Evolutionary conservation across 257 asterid genomes (phyloP).

Genomic region (Solanum peruvianum): DNA sequence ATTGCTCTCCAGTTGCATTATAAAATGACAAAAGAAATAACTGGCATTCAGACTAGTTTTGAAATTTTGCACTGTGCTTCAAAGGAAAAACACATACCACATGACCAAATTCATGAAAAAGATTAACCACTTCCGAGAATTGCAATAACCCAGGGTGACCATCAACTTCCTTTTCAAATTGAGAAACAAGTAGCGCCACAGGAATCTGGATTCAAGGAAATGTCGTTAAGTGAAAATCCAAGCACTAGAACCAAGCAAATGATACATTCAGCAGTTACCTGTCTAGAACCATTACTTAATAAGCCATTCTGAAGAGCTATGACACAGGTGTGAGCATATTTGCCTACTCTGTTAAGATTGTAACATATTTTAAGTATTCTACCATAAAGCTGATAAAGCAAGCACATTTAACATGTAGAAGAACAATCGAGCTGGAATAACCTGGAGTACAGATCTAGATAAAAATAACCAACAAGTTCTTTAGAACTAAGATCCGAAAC

Average conservation of each 20-base stretch:
- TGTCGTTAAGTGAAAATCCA: not conserved
- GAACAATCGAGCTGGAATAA: conserved; percentile 7
- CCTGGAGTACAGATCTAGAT: conserved; percentile 84
- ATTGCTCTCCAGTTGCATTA: not conserved
- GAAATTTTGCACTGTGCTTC: not conserved
- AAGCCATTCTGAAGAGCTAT: conserved; percentile 86
- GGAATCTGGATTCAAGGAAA: conserved; percentile 52
- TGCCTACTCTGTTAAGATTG: conserved; percentile 60
- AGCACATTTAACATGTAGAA: not conserved
- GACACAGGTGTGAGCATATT: conserved; percentile 84
- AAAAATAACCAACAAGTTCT: conserved; percentile 76
- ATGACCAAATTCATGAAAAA: conserved; percentile 90
- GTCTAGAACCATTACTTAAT: conserved; percentile 30
- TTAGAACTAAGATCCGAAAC: conserved; percentile 70
- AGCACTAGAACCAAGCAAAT: not conserved
- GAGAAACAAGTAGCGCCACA: conserved; percentile 67
- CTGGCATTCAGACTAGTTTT: not conserved
- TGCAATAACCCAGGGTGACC: conserved; percentile 63
- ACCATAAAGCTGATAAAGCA: not conserved
- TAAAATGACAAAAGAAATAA: not conserved
- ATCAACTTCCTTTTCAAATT: conserved; percentile 61
- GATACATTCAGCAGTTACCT: conserved; percentile 33
- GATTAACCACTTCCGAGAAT: conserved; percentile 81
- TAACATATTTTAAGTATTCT: conserved; percentile 10
- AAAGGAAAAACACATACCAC: conserved; percentile 51